Conservation (phyloP, 805 yeast species). For the Monosporozyma servazzii region DNA sequence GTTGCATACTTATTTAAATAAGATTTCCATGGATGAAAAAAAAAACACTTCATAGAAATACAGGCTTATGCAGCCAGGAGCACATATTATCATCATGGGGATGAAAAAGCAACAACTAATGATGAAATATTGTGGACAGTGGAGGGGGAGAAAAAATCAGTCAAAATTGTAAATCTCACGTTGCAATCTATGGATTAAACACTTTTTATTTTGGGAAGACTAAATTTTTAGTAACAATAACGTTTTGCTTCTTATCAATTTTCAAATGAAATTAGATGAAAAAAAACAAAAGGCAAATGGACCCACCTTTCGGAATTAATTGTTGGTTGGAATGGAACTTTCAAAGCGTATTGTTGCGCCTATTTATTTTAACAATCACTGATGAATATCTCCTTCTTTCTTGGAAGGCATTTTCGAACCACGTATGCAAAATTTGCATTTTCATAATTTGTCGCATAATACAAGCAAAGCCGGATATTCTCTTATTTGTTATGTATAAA, state of each 20-base stretch:
- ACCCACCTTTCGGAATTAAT: neutral
- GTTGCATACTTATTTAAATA: neutral
- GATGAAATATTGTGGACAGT: neutral
- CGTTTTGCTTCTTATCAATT: neutral
- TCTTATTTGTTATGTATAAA: too few relatives aligned
- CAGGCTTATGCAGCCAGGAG: neutral
- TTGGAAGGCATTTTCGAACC: neutral
- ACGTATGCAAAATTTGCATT: too few relatives aligned
- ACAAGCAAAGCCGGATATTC: too few relatives aligned
- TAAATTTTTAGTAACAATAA: neutral
- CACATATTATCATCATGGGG: neutral
- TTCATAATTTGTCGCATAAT: too few relatives aligned
- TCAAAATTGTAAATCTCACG: neutral
- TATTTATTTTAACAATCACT: too few relatives aligned
- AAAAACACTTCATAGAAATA: too few relatives aligned
- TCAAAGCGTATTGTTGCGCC: neutral
- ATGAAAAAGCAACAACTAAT: neutral
- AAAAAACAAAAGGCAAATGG: neutral
- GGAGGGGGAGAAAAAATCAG: too few relatives aligned
- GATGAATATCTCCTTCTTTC: neutral
- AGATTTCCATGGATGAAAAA: neutral
- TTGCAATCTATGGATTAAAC: neutral
- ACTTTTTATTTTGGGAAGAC: neutral
- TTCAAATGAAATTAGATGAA: neutral
- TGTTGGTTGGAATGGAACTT: neutral